Evolutionary conservation across 1,284 basidiomycete species (phyloP).

Genomic region (Ceratobasidium theobromae): DNA sequence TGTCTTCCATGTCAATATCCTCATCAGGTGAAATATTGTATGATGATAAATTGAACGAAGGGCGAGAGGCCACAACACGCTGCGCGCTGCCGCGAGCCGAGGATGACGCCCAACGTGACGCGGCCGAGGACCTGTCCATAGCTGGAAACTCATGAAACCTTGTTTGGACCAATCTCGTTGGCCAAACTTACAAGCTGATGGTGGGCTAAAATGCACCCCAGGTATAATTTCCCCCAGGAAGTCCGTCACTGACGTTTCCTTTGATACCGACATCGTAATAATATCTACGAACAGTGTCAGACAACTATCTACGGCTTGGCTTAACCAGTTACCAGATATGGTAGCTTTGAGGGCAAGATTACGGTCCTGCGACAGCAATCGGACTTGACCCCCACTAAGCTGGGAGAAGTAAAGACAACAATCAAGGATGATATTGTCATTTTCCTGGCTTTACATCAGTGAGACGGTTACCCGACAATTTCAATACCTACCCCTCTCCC

Average conservation of each 20-base stretch:
- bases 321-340: conserved; percentile 2
- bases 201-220: neutral
- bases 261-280: neutral
- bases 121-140: neutral
- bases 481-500: conserved; percentile 8
- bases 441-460: conserved; percentile 10
- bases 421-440: conserved; percentile 26
- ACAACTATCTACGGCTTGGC: neutral
- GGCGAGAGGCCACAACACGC: conserved; percentile 5
- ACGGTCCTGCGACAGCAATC: conserved; percentile 23
- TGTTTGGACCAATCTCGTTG: neutral
- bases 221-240: conserved; percentile 15
- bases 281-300: neutral
- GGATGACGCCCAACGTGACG: conserved; percentile 21
- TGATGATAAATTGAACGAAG: neutral
- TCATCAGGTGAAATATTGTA: neutral
- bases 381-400: conserved; percentile 9
- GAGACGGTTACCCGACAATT: neutral
- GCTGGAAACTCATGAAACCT: neutral
- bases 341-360: conserved; percentile 23
- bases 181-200: neutral
- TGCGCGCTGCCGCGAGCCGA: neutral
- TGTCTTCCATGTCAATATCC: conserved; percentile 28
- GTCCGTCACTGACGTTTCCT: neutral
- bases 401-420: conserved; percentile 23